These are phyloP conservation scores for Skeletonema potamos DNA, from an alignment of 108 stramenopile species.

Conservation along the genomic window DNA sequence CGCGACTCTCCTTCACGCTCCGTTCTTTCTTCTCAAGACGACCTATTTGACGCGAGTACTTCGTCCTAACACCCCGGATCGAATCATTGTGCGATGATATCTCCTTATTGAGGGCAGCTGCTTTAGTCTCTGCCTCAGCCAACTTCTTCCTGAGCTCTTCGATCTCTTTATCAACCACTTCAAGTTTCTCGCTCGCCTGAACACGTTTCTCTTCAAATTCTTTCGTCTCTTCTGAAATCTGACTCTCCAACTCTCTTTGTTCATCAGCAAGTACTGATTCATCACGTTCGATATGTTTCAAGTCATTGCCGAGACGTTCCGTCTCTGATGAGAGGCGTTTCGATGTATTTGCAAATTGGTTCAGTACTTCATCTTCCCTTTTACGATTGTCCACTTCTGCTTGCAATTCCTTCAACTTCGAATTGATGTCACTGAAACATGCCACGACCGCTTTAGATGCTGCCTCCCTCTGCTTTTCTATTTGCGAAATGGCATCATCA, in stretches of 20 bases:
- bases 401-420: conserved; percentile 53
- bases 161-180: conserved; percentile 62
- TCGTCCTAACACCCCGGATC: conserved; percentile 64
- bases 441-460: conserved; percentile 54
- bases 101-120: conserved; percentile 57
- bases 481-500: conserved; percentile 44
- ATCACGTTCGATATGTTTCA: conserved; percentile 82
- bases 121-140: conserved; percentile 54
- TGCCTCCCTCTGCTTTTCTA: conserved; percentile 51
- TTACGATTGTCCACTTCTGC: conserved; percentile 46
- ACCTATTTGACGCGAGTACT: conserved; percentile 74
- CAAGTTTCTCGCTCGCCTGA: conserved; percentile 59
- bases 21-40: conserved; percentile 79
- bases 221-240: conserved; percentile 75
- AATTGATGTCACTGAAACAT: conserved; percentile 58
- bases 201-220: conserved; percentile 65
- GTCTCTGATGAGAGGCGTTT: conserved; percentile 73
- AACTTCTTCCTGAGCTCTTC: conserved; percentile 66
- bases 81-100: conserved; percentile 63
- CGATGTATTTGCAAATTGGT: conserved; percentile 63
- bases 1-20: conserved; percentile 65
- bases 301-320: conserved; percentile 71
- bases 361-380: conserved; percentile 46
- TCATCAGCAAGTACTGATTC: conserved; percentile 72
- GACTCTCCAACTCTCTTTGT: conserved; percentile 68